Percentiles rank a stretch among this genome's conserved stretches.
Evolutionary conservation across 2,329 filamentous ascomycete genomes (phyloP).

Genomic region (Paradendryphiella salina): DNA sequence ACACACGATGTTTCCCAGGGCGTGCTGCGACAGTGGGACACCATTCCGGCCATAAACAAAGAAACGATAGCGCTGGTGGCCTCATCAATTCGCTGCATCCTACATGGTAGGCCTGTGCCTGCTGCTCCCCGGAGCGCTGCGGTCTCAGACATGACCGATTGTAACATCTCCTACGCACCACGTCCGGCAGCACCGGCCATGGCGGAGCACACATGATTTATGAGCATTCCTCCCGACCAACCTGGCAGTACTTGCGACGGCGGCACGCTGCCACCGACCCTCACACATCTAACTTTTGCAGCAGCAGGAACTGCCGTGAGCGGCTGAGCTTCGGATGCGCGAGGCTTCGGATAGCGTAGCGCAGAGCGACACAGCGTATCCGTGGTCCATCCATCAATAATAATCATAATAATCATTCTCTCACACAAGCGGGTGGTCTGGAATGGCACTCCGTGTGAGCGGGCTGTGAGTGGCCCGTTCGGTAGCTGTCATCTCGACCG

Average conservation of each 20-base stretch:
- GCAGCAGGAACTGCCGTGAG: constrained; percentile 28
- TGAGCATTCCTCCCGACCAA: constrained; percentile 17
- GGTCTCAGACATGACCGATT: constrained; percentile 11
- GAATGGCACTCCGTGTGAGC: constrained; percentile 29
- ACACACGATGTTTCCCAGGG: constrained; percentile 6
- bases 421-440: constrained; percentile 31
- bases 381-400: constrained; percentile 20
- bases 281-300: constrained; percentile 9
- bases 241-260: constrained; percentile 4
- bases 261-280: constrained; percentile 23
- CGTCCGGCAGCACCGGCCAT: constrained; percentile 33
- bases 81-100: constrained; percentile 26
- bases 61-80: constrained; percentile 30
- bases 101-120: constrained; percentile 11
- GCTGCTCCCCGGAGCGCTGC: neutral
- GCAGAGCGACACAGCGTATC: constrained; percentile 20
- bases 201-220: constrained; percentile 26
- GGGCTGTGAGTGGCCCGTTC: constrained; percentile 9
- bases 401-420: constrained; percentile 17
- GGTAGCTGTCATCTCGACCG: constrained; percentile 2
- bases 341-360: constrained; percentile 24
- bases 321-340: constrained; percentile 26
- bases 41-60: constrained; percentile 24
- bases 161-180: constrained; percentile 18
- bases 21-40: constrained; percentile 18